phyloP scores from a whole-genome alignment of 2,329 filamentous ascomycete species.

The Mariannaea sp. region DNA sequence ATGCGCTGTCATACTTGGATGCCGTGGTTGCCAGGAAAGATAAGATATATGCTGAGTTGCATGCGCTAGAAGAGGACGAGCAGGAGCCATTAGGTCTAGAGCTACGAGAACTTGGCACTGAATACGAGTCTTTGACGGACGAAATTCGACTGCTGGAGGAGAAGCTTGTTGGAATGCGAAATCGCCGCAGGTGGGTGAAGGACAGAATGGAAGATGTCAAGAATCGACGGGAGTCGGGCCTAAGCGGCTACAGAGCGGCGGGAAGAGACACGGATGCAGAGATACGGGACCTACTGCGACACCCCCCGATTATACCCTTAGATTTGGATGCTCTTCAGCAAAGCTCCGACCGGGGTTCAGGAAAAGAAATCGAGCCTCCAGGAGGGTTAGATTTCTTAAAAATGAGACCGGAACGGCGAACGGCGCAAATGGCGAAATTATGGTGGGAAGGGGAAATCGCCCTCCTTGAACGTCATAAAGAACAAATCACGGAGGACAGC shows the following conservation, averaged over 20 bases:
- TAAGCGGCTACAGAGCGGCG: slow-evolving; percentile 72
- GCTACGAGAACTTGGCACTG: slow-evolving; percentile 62
- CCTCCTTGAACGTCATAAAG: slow-evolving; percentile 58
- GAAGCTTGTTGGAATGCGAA: slow-evolving; percentile 64
- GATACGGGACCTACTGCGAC: slow-evolving; percentile 61
- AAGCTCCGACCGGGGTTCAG: slow-evolving; percentile 18
- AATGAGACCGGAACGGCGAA: slow-evolving; percentile 67
- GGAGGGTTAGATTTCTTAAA: slow-evolving; percentile 60
- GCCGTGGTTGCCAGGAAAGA: slow-evolving; percentile 55
- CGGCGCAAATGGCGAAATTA: slow-evolving; percentile 69
- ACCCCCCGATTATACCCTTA: slow-evolving; percentile 60
- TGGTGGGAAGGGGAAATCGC: slow-evolving; percentile 71
- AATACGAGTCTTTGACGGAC: slow-evolving; percentile 57
- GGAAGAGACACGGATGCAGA: slow-evolving; percentile 68
- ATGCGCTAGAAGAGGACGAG: slow-evolving; percentile 58
- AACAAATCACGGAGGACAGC: slow-evolving; percentile 64
- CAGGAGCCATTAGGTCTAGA: slow-evolving; percentile 64
- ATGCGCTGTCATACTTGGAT: slow-evolving; percentile 62
- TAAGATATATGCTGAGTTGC: slow-evolving; percentile 57
- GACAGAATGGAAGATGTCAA: slow-evolving; percentile 65
- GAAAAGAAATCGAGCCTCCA: slow-evolving; percentile 35
- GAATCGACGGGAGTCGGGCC: slow-evolving; percentile 70
- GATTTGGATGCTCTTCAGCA: slow-evolving; percentile 51
- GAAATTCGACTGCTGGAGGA: slow-evolving; percentile 71
- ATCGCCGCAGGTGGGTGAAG: slow-evolving; percentile 62